phyloP scores from a whole-genome alignment of 2,329 filamentous ascomycete genomes.

The Alternaria brassicae region DNA sequence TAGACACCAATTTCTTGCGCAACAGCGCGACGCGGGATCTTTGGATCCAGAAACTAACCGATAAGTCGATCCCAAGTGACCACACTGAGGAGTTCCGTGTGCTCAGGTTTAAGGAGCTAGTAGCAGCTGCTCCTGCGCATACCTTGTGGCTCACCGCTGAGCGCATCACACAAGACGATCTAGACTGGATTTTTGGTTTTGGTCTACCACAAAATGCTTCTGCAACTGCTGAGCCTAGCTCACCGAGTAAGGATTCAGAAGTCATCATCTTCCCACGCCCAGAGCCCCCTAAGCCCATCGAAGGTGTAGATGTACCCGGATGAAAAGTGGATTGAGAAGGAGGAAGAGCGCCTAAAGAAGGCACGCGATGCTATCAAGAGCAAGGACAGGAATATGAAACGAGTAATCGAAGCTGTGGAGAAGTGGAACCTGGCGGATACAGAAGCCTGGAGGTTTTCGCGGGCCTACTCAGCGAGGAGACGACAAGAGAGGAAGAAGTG shows the following conservation, averaged over 20 bases:
- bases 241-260: constrained; percentile 66
- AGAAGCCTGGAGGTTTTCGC: constrained; percentile 77
- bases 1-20: constrained; percentile 55
- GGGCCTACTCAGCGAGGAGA: constrained; percentile 70
- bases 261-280: constrained; percentile 55
- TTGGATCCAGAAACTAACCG: constrained; percentile 78
- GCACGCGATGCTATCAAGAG: constrained; percentile 54
- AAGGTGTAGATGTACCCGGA: constrained; percentile 60
- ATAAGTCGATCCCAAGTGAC: constrained; percentile 69
- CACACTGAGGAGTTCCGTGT: constrained; percentile 71
- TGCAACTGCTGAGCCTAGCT: constrained; percentile 62
- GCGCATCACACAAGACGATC: constrained; percentile 66
- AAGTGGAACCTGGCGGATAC: constrained; percentile 70
- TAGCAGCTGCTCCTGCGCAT: constrained; percentile 70
- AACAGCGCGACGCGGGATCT: constrained; percentile 73
- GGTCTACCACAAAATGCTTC: constrained; percentile 68
- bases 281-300: constrained; percentile 54
- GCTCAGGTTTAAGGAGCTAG: constrained; percentile 78
- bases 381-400: constrained; percentile 38
- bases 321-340: constrained; percentile 61
- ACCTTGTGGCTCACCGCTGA: constrained; percentile 86
- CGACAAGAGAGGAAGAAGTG: constrained; percentile 70
- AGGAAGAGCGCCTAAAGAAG: constrained; percentile 63
- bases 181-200: constrained; percentile 93
- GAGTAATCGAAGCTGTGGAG: constrained; percentile 54